A percentile compares a stretch with the other conserved stretches of the same genome.
Conservation (phyloP, 148 eudicot species). For the Rhododendron kiyosumense region DNA sequence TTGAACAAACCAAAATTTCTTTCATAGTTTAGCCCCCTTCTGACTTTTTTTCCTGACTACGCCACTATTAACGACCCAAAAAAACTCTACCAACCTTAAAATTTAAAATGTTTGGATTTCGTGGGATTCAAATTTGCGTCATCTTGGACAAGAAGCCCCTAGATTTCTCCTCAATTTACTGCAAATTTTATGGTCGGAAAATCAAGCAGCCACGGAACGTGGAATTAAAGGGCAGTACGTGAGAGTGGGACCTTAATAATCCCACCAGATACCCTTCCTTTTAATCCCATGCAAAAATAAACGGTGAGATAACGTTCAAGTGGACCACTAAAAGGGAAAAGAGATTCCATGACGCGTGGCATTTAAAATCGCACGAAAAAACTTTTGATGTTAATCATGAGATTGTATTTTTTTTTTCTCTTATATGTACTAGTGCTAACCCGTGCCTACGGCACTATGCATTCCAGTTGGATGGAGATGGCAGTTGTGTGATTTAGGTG, state of each 20-base stretch:
- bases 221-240: neutral
- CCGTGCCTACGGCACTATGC: too few relatives aligned
- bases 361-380: neutral
- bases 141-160: neutral
- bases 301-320: constrained; percentile 12
- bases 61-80: too few relatives aligned
- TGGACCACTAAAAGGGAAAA: neutral
- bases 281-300: neutral
- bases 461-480: too few relatives aligned
- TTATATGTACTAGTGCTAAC: too few relatives aligned
- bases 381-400: neutral
- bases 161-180: neutral
- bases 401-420: neutral
- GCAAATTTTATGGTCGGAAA: neutral
- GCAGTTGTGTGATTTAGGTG: too few relatives aligned
- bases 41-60: too few relatives aligned
- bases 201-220: constrained; percentile 2
- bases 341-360: constrained; percentile 5
- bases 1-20: too few relatives aligned
- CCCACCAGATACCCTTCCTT: neutral
- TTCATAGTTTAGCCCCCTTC: too few relatives aligned
- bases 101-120: too few relatives aligned
- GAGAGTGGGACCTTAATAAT: constrained; percentile 6
- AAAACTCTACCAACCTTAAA: too few relatives aligned
- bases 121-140: neutral